A percentile compares a stretch with the other conserved stretches of the same genome.
Evolutionary conservation across 129 eudicot genomes (phyloP).

Genomic region (Deinandra increscens): DNA sequence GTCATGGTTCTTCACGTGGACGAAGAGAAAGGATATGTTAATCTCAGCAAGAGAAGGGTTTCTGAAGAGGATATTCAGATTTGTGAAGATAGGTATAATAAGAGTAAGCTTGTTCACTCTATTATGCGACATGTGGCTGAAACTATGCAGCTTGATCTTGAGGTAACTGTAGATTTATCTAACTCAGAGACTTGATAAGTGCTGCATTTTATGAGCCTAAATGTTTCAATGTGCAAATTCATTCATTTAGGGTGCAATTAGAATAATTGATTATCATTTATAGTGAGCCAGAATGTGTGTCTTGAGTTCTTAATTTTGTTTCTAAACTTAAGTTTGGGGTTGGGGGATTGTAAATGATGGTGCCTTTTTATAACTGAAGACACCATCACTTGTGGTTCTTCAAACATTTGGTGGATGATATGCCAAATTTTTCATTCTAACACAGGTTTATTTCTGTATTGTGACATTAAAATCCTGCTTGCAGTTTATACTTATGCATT

Average conservation of each 20-base stretch:
- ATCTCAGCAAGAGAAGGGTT: conserved; percentile 86
- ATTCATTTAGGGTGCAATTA: conserved; percentile 5
- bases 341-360: neutral
- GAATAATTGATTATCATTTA: neutral
- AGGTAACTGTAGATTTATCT: conserved; percentile 39
- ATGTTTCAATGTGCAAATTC: neutral
- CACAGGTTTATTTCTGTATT: neutral
- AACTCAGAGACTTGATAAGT: no score
- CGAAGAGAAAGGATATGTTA: conserved; percentile 80
- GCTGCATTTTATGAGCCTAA: neutral
- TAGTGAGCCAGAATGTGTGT: neutral
- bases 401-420: neutral
- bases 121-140: conserved; percentile 97
- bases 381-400: neutral
- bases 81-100: conserved; percentile 29
- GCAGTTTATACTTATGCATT: neutral
- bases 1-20: conserved; percentile 91
- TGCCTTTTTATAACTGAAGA: neutral
- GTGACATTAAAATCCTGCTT: no score
- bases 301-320: neutral
- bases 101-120: conserved; percentile 93
- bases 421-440: neutral
- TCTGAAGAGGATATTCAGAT: conserved; percentile 50
- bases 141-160: conserved; percentile 68
- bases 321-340: neutral